These are phyloP conservation scores for Mycena indigotica DNA, from an alignment of 768 basidiomycete genomes.

Conservation along the genomic window DNA sequence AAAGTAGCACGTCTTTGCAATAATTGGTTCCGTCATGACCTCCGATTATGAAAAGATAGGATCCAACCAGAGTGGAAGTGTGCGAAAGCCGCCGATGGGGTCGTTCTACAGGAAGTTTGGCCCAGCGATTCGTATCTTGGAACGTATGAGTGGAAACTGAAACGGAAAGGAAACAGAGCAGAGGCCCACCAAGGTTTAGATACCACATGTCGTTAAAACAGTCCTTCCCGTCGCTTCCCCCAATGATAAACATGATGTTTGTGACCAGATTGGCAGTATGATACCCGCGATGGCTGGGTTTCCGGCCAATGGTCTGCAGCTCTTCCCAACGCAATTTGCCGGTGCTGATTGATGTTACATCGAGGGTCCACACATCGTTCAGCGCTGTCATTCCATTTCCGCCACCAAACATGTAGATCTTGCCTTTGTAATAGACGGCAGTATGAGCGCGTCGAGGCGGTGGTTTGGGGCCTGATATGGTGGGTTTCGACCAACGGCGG, in stretches of 20 bases:
- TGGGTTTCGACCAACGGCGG: constrained; percentile 64
- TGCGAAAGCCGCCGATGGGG: constrained; percentile 67
- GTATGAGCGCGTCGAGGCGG: constrained; percentile 87
- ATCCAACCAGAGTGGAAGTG: constrained; percentile 87
- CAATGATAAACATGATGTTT: constrained; percentile 83
- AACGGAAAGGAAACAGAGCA: not conserved
- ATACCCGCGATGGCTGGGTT: constrained; percentile 76
- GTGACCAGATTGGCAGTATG: constrained; percentile 89
- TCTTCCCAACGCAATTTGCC: constrained; percentile 58
- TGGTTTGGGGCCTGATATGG: constrained; percentile 44
- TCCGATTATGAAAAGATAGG: constrained; percentile 86
- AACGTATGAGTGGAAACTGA: not conserved
- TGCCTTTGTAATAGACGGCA: constrained; percentile 68
- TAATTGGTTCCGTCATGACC: constrained; percentile 86
- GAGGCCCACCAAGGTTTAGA: constrained; percentile 73
- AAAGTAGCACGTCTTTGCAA: constrained; percentile 71
- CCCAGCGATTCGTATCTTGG: constrained; percentile 50
- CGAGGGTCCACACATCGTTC: constrained; percentile 88
- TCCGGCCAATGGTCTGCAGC: constrained; percentile 55
- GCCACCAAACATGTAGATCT: constrained; percentile 90
- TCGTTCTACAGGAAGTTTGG: constrained; percentile 43
- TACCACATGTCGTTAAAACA: constrained; percentile 90
- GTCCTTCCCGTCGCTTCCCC: constrained; percentile 88
- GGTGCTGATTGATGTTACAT: constrained; percentile 45
- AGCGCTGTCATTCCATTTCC: constrained; percentile 90